Percentiles rank a stretch among this genome's conserved stretches.
These are phyloP conservation scores for Ulota crispa DNA, from an alignment of 225 moss, liverwort and hornwort species.

Conservation along the genomic window DNA sequence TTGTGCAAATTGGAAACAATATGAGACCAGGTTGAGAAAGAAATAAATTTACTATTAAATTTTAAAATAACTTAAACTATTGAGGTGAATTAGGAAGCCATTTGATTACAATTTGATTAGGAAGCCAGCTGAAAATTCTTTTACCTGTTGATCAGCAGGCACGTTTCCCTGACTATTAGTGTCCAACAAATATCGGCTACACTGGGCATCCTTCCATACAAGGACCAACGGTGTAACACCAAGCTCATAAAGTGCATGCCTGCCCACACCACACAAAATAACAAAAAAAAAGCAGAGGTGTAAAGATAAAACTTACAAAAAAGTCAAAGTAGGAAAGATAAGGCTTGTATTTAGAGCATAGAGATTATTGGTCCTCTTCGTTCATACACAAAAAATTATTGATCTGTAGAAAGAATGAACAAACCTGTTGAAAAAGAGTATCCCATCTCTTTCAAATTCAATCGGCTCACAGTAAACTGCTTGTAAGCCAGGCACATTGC, in stretches of 20 bases:
- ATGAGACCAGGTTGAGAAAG: background rate
- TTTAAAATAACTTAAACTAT: background rate
- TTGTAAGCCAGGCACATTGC: slow-evolving; percentile 65
- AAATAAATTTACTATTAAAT: background rate
- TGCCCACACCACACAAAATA: slow-evolving; percentile 36
- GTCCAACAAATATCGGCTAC: slow-evolving; percentile 87
- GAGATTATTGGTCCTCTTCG: background rate
- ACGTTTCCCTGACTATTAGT: slow-evolving; percentile 93
- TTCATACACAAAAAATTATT: background rate
- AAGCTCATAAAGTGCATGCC: slow-evolving; percentile 86
- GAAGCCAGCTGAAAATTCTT: background rate
- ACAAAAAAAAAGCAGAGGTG: slow-evolving; percentile 14
- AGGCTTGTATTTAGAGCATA: background rate
- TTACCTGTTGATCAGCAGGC: slow-evolving; percentile 81
- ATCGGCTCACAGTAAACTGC: slow-evolving; percentile 70
- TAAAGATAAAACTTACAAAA: slow-evolving; percentile 15
- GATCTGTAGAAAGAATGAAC: background rate
- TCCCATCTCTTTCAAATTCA: slow-evolving; percentile 77
- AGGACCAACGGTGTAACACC: slow-evolving; percentile 90
- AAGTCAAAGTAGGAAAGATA: background rate
- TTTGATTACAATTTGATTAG: background rate
- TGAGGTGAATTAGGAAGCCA: background rate
- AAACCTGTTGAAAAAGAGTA: slow-evolving; percentile 88
- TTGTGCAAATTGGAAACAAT: slow-evolving; percentile 5
- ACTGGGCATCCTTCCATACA: slow-evolving; percentile 90